A percentile compares a stretch with the other conserved stretches of the same genome.
These are phyloP conservation scores for Mrakia hoshinonis DNA, from an alignment of 768 basidiomycete species.

Conservation along the genomic window DNA sequence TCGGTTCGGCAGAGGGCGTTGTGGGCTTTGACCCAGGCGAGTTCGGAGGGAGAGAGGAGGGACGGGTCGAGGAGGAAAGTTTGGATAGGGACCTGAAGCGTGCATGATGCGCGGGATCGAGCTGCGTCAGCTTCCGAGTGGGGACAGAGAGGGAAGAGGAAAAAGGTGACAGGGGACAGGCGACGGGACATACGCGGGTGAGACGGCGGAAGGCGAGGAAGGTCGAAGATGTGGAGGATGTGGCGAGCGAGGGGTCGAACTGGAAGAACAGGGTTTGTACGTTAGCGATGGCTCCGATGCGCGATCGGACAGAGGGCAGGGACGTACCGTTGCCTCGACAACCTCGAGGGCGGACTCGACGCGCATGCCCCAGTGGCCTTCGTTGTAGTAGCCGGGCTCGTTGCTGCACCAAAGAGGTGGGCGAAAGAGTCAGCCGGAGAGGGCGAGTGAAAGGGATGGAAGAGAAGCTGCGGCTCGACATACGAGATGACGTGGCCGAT, in stretches of 20 bases:
- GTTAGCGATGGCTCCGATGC: neutral
- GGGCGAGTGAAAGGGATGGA: slow-evolving; percentile 43
- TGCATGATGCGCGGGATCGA: neutral
- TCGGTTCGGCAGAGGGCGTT: slow-evolving; percentile 62
- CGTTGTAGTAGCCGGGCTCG: slow-evolving; percentile 45
- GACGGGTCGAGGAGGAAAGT: slow-evolving; percentile 74
- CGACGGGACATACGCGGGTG: neutral
- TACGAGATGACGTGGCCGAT: slow-evolving; percentile 79
- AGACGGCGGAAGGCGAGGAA: neutral
- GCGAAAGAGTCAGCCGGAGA: neutral
- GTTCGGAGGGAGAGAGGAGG: slow-evolving; percentile 79
- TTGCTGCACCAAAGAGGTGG: neutral
- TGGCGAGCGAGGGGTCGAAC: too few relatives aligned
- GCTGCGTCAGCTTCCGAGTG: neutral
- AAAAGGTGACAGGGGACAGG: neutral
- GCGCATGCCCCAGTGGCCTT: slow-evolving; percentile 77
- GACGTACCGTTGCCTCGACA: slow-evolving; percentile 53
- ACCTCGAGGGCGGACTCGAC: slow-evolving; percentile 80
- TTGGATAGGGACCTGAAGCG: slow-evolving; percentile 74
- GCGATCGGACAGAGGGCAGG: slow-evolving; percentile 26
- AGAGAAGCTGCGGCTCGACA: neutral
- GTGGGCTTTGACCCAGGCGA: slow-evolving; percentile 77
- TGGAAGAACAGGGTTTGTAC: neutral
- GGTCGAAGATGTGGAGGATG: too few relatives aligned
- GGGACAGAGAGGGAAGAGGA: too few relatives aligned